A percentile compares a stretch with the other conserved stretches of the same genome.
phyloP scores from a whole-genome alignment of 495 filamentous ascomycete genomes.

The Aspergillus panamensis region DNA sequence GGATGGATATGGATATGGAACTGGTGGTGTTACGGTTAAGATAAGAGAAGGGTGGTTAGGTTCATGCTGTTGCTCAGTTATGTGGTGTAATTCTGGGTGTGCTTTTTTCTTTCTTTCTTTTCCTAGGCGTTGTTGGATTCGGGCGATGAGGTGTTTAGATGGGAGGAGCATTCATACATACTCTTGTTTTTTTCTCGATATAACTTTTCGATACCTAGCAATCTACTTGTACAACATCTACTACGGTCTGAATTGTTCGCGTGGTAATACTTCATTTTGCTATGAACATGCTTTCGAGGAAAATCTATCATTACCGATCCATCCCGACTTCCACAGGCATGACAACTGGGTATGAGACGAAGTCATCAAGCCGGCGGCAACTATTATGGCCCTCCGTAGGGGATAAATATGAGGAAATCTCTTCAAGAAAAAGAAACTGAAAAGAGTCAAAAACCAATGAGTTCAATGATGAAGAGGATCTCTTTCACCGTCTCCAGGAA shows the following conservation, averaged over 20 bases:
- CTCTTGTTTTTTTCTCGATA: not conserved
- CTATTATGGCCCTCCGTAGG: conserved; percentile 17
- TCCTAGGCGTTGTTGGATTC: not conserved
- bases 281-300: not conserved
- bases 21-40: no score
- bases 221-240: not conserved
- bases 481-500: conserved; percentile 15
- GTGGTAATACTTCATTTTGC: not conserved
- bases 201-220: not conserved
- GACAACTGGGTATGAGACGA: not conserved
- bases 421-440: conserved; percentile 1
- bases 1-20: conserved; percentile 6
- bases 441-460: conserved; percentile 10
- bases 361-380: not conserved
- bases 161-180: not conserved
- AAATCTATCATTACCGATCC: not conserved
- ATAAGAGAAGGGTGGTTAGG: no score
- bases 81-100: not conserved
- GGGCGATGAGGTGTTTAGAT: not conserved
- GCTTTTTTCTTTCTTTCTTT: not conserved
- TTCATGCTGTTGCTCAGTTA: no score
- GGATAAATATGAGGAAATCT: not conserved
- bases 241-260: not conserved
- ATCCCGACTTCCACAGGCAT: not conserved
- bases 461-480: conserved; percentile 12